Evolutionary conservation across 164 flowering plant species (phyloP).

Genomic region (Platanus orientalis): DNA sequence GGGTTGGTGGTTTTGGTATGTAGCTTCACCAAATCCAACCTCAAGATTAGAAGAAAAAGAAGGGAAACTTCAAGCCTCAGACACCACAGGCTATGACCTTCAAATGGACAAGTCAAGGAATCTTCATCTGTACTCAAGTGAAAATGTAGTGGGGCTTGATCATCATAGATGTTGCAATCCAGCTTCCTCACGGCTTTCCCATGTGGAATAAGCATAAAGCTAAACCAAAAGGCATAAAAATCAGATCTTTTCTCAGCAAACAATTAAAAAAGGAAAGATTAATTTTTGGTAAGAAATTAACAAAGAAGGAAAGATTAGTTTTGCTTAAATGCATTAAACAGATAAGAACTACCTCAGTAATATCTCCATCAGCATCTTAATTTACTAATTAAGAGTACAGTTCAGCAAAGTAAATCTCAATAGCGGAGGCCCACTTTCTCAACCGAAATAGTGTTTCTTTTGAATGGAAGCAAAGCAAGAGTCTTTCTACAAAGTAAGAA

Average conservation of each 20-base stretch:
- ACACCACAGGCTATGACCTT: background rate
- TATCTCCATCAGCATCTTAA: background rate
- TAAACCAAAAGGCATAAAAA: background rate
- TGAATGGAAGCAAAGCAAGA: background rate
- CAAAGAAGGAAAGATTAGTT: background rate
- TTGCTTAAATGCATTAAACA: background rate
- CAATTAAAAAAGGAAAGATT: background rate
- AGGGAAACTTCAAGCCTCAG: background rate
- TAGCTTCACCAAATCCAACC: constrained; percentile 8
- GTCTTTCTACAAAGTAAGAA: background rate
- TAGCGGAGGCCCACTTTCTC: background rate
- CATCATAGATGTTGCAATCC: background rate
- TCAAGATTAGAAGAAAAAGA: background rate
- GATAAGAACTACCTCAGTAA: background rate
- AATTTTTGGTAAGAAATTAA: too few species aligned
- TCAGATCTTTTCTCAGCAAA: background rate
- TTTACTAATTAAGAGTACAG: background rate
- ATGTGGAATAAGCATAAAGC: too few species aligned
- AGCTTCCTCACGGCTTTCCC: too few species aligned
- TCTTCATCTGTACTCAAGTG: background rate
- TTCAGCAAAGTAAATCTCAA: background rate
- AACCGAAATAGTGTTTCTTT: too few species aligned
- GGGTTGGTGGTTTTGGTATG: constrained; percentile 10
- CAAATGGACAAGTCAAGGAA: background rate
- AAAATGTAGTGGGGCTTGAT: background rate